Percentiles rank a stretch among this genome's conserved stretches.
Evolutionary conservation across 179 eudicot genomes (phyloP).

Genomic region (Silene coronaria): DNA sequence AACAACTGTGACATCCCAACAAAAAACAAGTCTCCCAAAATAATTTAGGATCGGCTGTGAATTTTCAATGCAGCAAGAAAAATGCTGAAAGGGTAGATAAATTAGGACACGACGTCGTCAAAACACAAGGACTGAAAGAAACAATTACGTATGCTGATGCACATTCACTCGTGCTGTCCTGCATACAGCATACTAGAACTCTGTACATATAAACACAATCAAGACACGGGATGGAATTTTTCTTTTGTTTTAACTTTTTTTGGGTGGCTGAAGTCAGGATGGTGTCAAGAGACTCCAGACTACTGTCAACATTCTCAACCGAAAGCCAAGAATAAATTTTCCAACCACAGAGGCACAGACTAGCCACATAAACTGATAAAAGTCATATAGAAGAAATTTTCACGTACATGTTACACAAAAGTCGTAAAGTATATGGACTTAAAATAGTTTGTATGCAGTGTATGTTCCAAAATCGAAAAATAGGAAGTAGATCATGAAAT

Average conservation of each 20-base stretch:
- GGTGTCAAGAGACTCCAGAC: no score
- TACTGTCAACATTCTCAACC: not conserved
- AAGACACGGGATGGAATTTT: not conserved
- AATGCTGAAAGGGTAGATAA: constrained; percentile 5
- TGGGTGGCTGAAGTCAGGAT: not conserved
- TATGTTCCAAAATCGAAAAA: not conserved
- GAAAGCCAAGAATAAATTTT: not conserved
- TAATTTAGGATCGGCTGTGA: not conserved
- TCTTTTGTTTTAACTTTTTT: not conserved
- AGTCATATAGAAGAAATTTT: not conserved
- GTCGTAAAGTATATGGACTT: not conserved
- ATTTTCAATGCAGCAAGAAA: not conserved
- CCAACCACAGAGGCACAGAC: not conserved
- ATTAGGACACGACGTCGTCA: not conserved
- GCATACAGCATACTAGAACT: not conserved
- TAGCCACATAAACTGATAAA: constrained; percentile 2
- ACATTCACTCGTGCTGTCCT: not conserved
- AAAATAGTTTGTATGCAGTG: not conserved
- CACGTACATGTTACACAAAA: not conserved
- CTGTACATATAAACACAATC: not conserved
- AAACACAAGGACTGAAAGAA: constrained; percentile 12
- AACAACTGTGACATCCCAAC: not conserved
- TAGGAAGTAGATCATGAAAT: not conserved
- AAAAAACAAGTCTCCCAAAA: not conserved
- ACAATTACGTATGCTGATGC: not conserved